Percentiles rank a stretch among this genome's conserved stretches.
These are phyloP conservation scores for Daldinia bambusicola DNA, from an alignment of 495 filamentous ascomycete genomes.

Conservation along the genomic window DNA sequence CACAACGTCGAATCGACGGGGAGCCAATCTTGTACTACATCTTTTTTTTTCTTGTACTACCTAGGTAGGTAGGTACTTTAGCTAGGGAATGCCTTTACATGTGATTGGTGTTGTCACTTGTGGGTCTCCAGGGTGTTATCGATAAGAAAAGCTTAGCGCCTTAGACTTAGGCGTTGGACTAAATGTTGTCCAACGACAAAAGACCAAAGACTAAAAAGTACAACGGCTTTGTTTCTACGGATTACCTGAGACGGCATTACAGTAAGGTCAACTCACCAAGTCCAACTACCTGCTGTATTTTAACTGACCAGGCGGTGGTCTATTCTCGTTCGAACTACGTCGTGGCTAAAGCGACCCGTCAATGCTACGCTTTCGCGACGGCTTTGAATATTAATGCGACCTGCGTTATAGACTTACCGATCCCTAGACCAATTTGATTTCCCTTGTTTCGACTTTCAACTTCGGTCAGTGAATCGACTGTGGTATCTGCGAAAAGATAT, in stretches of 20 bases:
- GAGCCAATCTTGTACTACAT: too few relatives aligned
- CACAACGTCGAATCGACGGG: too few relatives aligned
- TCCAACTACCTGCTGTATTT: not conserved
- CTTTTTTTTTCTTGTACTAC: too few relatives aligned
- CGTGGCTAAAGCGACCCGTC: not conserved
- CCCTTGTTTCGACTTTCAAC: slow-evolving; percentile 6
- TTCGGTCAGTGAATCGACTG: not conserved
- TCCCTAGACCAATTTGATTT: not conserved
- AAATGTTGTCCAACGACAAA: slow-evolving; percentile 1
- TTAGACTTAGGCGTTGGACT: not conserved
- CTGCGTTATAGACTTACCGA: not conserved
- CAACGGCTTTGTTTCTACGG: not conserved
- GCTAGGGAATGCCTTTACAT: slow-evolving; percentile 21
- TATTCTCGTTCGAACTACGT: not conserved
- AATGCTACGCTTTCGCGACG: not conserved
- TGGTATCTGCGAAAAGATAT: not conserved
- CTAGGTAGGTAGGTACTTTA: not conserved
- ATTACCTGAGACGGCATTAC: not conserved
- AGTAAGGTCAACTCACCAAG: not conserved
- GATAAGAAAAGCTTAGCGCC: slow-evolving; percentile 33
- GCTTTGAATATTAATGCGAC: slow-evolving; percentile 10
- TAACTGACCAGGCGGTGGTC: not conserved
- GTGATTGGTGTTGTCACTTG: slow-evolving; percentile 36
- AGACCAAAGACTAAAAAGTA: not conserved
- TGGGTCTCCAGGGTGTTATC: slow-evolving; percentile 21